Evolutionary conservation across 2,329 filamentous ascomycete genomes (phyloP).

Genomic region (Aotearoamyces nothofagi): DNA sequence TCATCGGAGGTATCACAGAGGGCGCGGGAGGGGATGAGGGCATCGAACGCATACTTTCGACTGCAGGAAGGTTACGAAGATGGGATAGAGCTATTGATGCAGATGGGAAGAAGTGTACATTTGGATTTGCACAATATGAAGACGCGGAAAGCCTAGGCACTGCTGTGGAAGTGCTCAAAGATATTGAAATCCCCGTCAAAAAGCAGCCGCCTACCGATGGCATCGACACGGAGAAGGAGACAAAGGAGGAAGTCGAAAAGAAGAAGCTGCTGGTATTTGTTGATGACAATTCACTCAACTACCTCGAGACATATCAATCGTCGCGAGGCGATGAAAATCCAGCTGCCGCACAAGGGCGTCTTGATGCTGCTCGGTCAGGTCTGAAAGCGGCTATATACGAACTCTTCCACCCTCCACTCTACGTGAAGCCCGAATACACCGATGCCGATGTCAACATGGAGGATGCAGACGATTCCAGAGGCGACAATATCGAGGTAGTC

Average conservation of each 20-base stretch:
- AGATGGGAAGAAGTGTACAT: constrained; percentile 70
- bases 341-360: constrained; percentile 45
- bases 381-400: constrained; percentile 55
- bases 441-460: constrained; percentile 59
- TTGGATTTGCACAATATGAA: constrained; percentile 93
- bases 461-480: constrained; percentile 36
- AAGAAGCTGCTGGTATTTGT: constrained; percentile 57
- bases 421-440: constrained; percentile 33
- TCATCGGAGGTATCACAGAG: constrained; percentile 73
- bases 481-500: constrained; percentile 65
- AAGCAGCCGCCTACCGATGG: constrained; percentile 42
- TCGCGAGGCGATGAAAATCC: constrained; percentile 47
- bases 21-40: constrained; percentile 63
- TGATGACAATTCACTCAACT: constrained; percentile 70
- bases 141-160: constrained; percentile 77
- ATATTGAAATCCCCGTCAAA: constrained; percentile 69
- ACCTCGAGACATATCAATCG: constrained; percentile 69
- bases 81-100: constrained; percentile 68
- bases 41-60: constrained; percentile 61
- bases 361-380: constrained; percentile 53
- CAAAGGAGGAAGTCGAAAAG: constrained; percentile 39
- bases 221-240: constrained; percentile 23
- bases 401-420: constrained; percentile 51
- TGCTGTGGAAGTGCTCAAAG: constrained; percentile 70
- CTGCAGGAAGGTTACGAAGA: constrained; percentile 65